Base-by-base conservation (phyloP, 805 yeast genomes). In the Wickerhamiella allomyrinae region DNA sequence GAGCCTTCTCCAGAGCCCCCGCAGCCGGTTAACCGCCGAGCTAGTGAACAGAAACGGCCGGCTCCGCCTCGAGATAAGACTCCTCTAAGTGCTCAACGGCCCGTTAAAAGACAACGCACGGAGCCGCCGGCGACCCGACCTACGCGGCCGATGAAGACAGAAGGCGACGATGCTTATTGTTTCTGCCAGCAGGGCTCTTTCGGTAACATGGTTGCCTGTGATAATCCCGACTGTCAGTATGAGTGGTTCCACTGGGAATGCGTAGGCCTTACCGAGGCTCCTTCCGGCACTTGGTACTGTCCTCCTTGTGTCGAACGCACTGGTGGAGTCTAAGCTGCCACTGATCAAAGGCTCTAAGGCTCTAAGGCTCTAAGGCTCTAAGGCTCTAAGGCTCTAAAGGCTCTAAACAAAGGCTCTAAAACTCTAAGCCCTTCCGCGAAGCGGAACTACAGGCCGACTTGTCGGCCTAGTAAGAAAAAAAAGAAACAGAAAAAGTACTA, bases 201-300 rank as follows among this genome's bases (percentile, higher is more conserved):
- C 61, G 98, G 98, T 20, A 84, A 79, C 53, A 89, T 89, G 98
- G 84, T 89, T 50, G 96, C 91, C 0, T 89, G 98, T 62, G 98
- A 89, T 57, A 82, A 85, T 48, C 80, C 79, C 20, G 77, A 79
- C 52, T 91, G 98, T 66, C 74, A 77, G 56, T 77, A 69, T 49
- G 95, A 85, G 58, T 89, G 97, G 97, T 89, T 89, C 63, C 98
- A 91, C 61, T 89, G 87, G 69, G 79, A 77, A 43, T 91, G 98
- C 66, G 95, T 89, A 34, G 94, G 94, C 1, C 66, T 89, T 46
- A 77, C 76, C 15, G 78, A 76, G 40, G 95, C 94, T 4, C 97
- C 97, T 2, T 76, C 77, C 54, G 94, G 91, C 15, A 79, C 81
- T 38, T 89, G 98, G 98, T 87, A 76, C 58, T 89, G 98, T 64